A percentile compares a stretch with the other conserved stretches of the same genome.
These are phyloP conservation scores for Rubroboletus satanas DNA, from an alignment of 768 basidiomycete species.

Conservation along the genomic window DNA sequence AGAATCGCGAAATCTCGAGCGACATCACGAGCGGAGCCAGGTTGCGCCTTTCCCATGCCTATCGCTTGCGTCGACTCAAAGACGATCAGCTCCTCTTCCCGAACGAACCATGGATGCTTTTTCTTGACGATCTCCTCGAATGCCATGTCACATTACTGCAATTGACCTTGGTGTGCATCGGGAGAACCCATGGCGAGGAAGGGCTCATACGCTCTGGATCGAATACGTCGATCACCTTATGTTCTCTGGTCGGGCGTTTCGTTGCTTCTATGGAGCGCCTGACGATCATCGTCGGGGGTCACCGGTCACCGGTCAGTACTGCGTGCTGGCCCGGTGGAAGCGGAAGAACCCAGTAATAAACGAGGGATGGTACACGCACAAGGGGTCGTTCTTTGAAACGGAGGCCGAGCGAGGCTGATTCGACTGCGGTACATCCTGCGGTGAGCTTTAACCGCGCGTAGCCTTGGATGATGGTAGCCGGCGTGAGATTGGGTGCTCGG, in stretches of 20 bases:
- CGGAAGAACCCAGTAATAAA: background rate
- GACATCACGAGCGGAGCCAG: background rate
- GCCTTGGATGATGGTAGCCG: background rate
- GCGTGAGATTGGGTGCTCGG: background rate
- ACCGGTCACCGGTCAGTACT: background rate
- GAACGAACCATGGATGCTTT: conserved; percentile 6
- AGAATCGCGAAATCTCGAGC: conserved; percentile 8
- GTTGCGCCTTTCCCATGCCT: background rate
- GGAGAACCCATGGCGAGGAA: background rate
- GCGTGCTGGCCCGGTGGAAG: background rate
- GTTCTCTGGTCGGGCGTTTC: background rate
- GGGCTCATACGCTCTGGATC: background rate
- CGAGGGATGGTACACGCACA: background rate
- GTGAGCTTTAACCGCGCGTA: background rate
- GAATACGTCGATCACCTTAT: background rate
- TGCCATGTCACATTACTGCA: background rate
- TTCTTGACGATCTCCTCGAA: background rate
- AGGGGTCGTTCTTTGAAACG: conserved; percentile 1
- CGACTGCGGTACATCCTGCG: background rate
- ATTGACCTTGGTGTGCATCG: background rate
- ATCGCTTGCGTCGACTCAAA: conserved; percentile 9
- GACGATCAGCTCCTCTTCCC: conserved; percentile 13
- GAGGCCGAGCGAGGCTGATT: background rate
- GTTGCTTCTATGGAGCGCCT: conserved; percentile 2
- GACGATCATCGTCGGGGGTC: background rate